These are phyloP conservation scores for Cladosporium cucumerinum DNA, from an alignment of 2,329 filamentous ascomycete genomes.

Conservation along the genomic window DNA sequence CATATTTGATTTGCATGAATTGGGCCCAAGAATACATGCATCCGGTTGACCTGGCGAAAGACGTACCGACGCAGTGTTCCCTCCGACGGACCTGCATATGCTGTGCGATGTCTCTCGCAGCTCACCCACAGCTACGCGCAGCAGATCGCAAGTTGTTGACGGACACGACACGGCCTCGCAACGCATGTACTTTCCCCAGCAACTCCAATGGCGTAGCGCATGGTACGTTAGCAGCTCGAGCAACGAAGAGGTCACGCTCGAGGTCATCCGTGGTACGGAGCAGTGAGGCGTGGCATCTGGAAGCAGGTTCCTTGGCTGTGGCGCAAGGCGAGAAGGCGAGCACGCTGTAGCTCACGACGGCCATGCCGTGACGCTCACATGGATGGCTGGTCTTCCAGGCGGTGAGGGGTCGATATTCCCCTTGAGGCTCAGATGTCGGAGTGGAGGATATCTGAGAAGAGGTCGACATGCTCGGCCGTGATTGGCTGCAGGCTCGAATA, in stretches of 20 bases:
- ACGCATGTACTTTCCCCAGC: not conserved
- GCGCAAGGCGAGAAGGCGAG: constrained; percentile 5
- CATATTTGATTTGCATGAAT: not conserved
- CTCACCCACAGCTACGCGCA: constrained; percentile 5
- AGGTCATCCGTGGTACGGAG: not conserved
- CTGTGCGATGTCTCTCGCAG: constrained; percentile 5
- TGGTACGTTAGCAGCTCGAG: constrained; percentile 5
- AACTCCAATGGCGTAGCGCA: not conserved
- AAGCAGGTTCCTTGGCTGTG: constrained; percentile 2
- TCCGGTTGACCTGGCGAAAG: constrained; percentile 3
- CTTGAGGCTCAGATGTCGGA: not conserved
- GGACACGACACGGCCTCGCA: not conserved
- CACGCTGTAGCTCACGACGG: constrained; percentile 4
- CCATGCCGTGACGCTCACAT: constrained; percentile 11
- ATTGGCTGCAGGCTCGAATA: not conserved
- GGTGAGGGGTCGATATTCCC: not conserved
- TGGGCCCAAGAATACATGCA: not conserved
- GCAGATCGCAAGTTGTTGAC: constrained; percentile 1
- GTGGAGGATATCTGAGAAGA: not conserved
- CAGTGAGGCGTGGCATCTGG: constrained; percentile 11
- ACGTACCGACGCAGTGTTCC: not conserved
- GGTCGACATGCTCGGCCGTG: not conserved
- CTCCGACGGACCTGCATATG: constrained; percentile 16
- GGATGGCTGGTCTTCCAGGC: constrained; percentile 5
- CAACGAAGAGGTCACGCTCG: not conserved